These are phyloP conservation scores for Herpetomonas tarakana DNA, from an alignment of 208 protist species.

Conservation along the genomic window DNA sequence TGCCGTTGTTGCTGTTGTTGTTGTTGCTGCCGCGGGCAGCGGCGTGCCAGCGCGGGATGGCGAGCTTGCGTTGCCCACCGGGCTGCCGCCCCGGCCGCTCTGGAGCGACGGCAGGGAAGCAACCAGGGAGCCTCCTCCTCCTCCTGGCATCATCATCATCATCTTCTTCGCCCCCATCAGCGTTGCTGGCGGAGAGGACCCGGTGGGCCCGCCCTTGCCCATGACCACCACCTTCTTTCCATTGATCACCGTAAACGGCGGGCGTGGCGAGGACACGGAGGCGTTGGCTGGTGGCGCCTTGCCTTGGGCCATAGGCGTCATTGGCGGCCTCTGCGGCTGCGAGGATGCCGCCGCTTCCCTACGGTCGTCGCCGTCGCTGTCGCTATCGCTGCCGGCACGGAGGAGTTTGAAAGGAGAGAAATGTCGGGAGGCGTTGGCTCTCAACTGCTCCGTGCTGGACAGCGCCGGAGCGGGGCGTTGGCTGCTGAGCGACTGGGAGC, in stretches of 20 bases:
- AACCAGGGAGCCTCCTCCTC: too few relatives aligned
- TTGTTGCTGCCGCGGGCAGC: neutral
- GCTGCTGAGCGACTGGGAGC: neutral
- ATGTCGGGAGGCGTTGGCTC: neutral
- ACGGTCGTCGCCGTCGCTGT: neutral
- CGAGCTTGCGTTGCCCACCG: neutral
- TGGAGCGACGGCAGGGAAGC: conserved; percentile 2
- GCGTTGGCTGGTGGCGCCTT: neutral
- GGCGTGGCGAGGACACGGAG: neutral
- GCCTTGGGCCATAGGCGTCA: too few relatives aligned
- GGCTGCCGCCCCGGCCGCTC: conserved; percentile 1
- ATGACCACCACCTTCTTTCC: conserved; percentile 27
- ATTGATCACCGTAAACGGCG: conserved; percentile 18
- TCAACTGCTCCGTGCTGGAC: neutral
- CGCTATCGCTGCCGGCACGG: neutral
- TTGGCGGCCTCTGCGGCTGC: too few relatives aligned
- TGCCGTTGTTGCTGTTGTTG: neutral
- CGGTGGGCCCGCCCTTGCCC: neutral
- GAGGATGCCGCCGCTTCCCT: neutral
- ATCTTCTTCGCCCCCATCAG: conserved; percentile 7
- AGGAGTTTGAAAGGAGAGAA: neutral
- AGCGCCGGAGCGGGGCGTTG: neutral
- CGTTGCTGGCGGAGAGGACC: neutral
- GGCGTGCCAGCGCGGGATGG: neutral
- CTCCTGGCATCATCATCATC: conserved; percentile 16